Base-by-base conservation (phyloP, 192 early-diverging fungal genomes). In the Backusella macrospora region DNA sequence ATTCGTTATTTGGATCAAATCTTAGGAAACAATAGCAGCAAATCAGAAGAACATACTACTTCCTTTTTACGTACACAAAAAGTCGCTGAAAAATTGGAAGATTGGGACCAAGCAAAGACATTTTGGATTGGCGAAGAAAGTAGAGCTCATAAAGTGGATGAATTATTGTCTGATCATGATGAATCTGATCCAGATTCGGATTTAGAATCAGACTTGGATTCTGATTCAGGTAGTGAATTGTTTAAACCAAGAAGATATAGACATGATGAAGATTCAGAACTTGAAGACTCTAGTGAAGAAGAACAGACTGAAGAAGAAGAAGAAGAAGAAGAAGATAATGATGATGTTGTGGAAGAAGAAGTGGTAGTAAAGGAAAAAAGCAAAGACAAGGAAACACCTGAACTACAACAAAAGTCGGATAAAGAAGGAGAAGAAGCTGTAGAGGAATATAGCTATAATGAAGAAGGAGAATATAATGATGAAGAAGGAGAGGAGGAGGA, bases 1-100 rank as follows among this genome's bases (percentile, higher is more conserved):
- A 89, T 89, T 69, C 80, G 87, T 9, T 89, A 81, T 73, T 47
- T 89, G 34, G 83, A 84, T 59, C 73, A 79, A 13, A 48, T 78
- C 52, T 45, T 82, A n/a, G 64, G 43, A 15, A 62, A 44, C 23
- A 48, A 14, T 3, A 69, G 43, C 29, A 76, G 12, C 6, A 38
- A 62, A 29, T 46, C 34, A 40, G 37, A 52, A 65, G 55, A 37
- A 3, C 73, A 65, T 5, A 69, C 55, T n/a, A 39, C 66, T 4
- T 82, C 83, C 3, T 79, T 83, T 23, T 66, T 89, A 18, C 78
- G 83, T 10, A 83, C 78, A 0, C 87, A 89, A 48, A 82, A 81
- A 44, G 70, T 84, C 12, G 75, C 72, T 43, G 87, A 89, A 34
- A 80, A 77, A 65, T 67, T 89, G 39, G 66, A 68, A 2, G 72